Percentiles rank a stretch among this genome's conserved stretches.
These are phyloP conservation scores for Aspergillus quadrilineatus DNA, from an alignment of 2,329 filamentous ascomycete species.

Conservation along the genomic window DNA sequence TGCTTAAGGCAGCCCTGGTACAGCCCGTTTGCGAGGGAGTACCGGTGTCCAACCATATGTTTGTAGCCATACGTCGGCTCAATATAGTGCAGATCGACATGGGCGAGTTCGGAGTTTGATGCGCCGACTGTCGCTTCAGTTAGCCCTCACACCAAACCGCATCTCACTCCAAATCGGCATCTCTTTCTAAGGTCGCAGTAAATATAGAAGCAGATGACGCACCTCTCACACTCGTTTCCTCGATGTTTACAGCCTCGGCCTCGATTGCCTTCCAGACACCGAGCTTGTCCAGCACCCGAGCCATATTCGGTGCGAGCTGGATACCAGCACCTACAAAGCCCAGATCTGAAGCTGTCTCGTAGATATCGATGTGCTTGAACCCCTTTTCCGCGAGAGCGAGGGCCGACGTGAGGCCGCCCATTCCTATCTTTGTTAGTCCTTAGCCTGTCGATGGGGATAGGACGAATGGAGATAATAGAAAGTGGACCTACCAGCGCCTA, in stretches of 20 bases:
- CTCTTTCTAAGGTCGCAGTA: no score
- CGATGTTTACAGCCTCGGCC: conserved; percentile 68
- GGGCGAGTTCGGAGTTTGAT: conserved; percentile 66
- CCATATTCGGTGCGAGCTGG: conserved; percentile 80
- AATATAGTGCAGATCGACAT: conserved; percentile 69
- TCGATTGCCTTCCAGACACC: conserved; percentile 72
- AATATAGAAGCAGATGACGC: conserved; percentile 24
- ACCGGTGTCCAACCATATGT: conserved; percentile 77
- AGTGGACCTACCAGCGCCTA: conserved; percentile 43
- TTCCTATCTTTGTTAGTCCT: conserved; percentile 44
- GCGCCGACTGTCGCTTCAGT: conserved; percentile 54
- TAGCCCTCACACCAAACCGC: not conserved
- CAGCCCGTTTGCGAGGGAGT: conserved; percentile 67
- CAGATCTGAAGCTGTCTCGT: conserved; percentile 69
- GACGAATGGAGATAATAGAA: not conserved
- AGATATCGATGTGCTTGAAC: conserved; percentile 71
- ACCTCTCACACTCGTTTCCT: conserved; percentile 71
- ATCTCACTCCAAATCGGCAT: no score
- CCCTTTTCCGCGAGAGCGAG: conserved; percentile 73
- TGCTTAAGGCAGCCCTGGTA: conserved; percentile 69
- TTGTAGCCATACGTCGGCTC: conserved; percentile 68
- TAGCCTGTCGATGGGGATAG: not conserved
- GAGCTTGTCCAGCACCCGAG: conserved; percentile 68
- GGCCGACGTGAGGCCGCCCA: conserved; percentile 73
- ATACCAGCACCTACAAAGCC: conserved; percentile 85